A percentile compares a stretch with the other conserved stretches of the same genome.
Conservation (phyloP, 2,329 filamentous ascomycete species). For the Xylariaceae sp. region DNA sequence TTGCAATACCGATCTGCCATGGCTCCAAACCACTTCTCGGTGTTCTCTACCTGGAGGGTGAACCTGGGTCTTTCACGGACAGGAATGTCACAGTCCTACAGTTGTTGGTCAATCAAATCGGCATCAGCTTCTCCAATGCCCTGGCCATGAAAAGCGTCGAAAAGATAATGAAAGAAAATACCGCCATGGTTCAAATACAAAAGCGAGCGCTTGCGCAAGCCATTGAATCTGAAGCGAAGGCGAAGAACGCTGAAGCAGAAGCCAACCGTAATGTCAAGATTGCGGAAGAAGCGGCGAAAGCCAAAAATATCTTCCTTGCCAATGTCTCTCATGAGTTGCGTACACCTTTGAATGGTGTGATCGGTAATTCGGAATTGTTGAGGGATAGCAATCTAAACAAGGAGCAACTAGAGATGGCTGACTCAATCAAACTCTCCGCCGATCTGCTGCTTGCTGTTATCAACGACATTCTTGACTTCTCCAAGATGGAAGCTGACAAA, state of each 20-base stretch:
- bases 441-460: conserved; percentile 88
- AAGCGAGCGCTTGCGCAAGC: conserved; percentile 70
- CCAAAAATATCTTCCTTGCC: conserved; percentile 75
- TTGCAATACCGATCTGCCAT: conserved; percentile 75
- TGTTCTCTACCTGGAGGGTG: conserved; percentile 70
- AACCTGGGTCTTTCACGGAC: conserved; percentile 73
- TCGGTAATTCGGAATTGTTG: conserved; percentile 81
- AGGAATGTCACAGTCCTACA: conserved; percentile 63
- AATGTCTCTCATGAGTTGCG: conserved; percentile 79
- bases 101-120: conserved; percentile 74
- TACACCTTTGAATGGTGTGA: conserved; percentile 81
- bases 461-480: conserved; percentile 95
- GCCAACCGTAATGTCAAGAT: conserved; percentile 76
- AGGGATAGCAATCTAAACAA: conserved; percentile 69
- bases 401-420: conserved; percentile 80
- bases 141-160: conserved; percentile 67
- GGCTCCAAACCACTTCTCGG: conserved; percentile 67
- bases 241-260: conserved; percentile 70
- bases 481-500: conserved; percentile 85
- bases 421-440: conserved; percentile 80
- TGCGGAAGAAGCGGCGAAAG: conserved; percentile 78
- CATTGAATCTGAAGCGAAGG: conserved; percentile 68
- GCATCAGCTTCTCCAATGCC: conserved; percentile 66
- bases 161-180: conserved; percentile 73
- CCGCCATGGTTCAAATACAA: conserved; percentile 73